Evolutionary conservation across 1,139 yeast genomes (phyloP).

Genomic region (Pichia terricola): DNA sequence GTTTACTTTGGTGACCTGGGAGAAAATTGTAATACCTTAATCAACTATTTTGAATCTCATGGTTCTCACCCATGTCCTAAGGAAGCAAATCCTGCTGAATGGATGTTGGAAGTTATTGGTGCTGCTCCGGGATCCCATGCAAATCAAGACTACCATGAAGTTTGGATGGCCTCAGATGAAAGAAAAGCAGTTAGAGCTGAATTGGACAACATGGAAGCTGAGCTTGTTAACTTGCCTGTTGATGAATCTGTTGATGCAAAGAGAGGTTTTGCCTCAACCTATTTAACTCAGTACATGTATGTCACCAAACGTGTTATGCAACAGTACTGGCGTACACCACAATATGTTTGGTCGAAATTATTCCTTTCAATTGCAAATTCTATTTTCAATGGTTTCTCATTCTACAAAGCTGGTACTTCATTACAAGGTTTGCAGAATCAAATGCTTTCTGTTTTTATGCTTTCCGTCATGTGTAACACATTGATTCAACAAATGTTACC

Average conservation of each 20-base stretch:
- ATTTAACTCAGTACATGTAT: conserved; percentile 38
- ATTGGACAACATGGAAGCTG: conserved; percentile 23
- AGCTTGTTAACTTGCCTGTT: conserved; percentile 13
- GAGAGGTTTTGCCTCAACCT: conserved; percentile 43
- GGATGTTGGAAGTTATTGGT: conserved; percentile 54
- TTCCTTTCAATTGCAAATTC: conserved; percentile 42
- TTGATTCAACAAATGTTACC: conserved; percentile 70
- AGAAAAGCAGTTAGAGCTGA: conserved; percentile 19
- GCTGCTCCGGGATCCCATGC: conserved; percentile 52
- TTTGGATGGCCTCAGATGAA: conserved; percentile 37
- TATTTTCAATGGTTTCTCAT: conserved; percentile 66
- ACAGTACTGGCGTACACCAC: conserved; percentile 72
- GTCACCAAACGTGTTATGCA: conserved; percentile 50
- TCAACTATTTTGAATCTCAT: conserved; percentile 44
- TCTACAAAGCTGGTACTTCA: conserved; percentile 56
- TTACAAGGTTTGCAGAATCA: conserved; percentile 54
- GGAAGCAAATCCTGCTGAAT: conserved; percentile 59
- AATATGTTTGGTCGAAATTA: conserved; percentile 58
- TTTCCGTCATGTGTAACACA: conserved; percentile 50
- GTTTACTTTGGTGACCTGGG: conserved; percentile 67
- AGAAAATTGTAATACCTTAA: conserved; percentile 37
- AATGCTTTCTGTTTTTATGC: conserved; percentile 64
- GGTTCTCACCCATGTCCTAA: conserved; percentile 35
- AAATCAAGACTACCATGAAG: conserved; percentile 36
- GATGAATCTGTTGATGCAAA: conserved; percentile 25